Evolutionary conservation across 2,329 filamentous ascomycete species (phyloP), one percentile per base, ranked within the genome.

Genomic region (Ceratocystis lukuohia): DNA sequence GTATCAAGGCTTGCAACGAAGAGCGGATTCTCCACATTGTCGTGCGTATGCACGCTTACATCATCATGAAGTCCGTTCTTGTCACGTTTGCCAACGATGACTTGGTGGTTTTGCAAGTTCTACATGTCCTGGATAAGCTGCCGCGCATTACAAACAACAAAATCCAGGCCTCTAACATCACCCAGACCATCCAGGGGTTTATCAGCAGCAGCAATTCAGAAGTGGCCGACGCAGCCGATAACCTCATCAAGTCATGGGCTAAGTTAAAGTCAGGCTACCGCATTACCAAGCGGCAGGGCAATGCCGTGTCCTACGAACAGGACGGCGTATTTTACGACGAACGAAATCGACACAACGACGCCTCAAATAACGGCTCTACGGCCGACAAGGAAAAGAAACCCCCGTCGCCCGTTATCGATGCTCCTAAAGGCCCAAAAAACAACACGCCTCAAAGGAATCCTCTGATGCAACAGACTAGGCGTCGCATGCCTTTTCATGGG

Each of bases 11-110:
- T 50, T 92, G 88, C 73, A 84, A 93, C 62, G 91, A 96, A 71
- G 91, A 96, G 72, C 86, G 86, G 69, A 90, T 96, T 66, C 85
- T 89, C 68, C 89, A 94, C 75, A 86, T 88, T 64, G 91, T 97
- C 48, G 89, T 96, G 73, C 89, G 90, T 72, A 95, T 97, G 88
- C 94, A 97, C 78, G 94, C 93, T 64, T 99, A 99, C 75, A 88
- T 93, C 73, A 96, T 96, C 70, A 80, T 99, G 69, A 96, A 94
- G 75, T 90, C 88, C 41, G 89, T 90, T 5, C 80, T 99, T 65
- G 86, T 85, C 69, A 87, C 88, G 30, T 99, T 93, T 80, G 85
- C 86, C 69, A 88, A 91, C n/a, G 94, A 97, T 74, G 82, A 87
- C 74, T 96, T 96, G 71, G 86, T 97, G 33, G 85, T 95, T 46